A percentile compares a stretch with the other conserved stretches of the same genome.
These are phyloP conservation scores for Trebouxia sp. DNA, from an alignment of 139 green algal species.

Conservation along the genomic window DNA sequence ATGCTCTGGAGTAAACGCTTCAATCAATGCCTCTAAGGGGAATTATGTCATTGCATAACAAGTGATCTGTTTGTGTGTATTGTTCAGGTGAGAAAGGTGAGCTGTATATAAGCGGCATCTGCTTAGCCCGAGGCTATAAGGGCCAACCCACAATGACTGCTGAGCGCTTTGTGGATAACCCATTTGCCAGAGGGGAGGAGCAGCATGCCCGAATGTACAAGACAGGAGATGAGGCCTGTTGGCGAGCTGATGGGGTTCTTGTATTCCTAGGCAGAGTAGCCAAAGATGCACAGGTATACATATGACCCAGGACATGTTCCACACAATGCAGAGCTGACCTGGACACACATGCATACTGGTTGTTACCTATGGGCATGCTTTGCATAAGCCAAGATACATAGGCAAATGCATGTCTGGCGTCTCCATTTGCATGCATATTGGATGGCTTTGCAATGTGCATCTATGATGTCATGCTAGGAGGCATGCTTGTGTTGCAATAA, in stretches of 20 bases:
- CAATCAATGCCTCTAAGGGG: no score
- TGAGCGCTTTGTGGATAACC: constrained; percentile 55
- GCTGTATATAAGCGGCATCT: constrained; percentile 50
- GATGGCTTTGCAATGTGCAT: no score
- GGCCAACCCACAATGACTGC: constrained; percentile 39
- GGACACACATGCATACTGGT: no score
- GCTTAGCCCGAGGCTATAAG: constrained; percentile 51
- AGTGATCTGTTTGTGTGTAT: neutral
- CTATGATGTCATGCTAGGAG: no score
- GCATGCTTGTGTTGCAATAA: no score
- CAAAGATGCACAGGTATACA: neutral
- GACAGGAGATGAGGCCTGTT: constrained; percentile 49
- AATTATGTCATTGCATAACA: neutral
- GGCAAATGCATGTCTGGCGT: no score
- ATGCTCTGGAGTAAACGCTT: no score
- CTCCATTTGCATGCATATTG: no score
- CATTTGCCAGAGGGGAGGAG: constrained; percentile 35
- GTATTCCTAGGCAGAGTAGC: constrained; percentile 55
- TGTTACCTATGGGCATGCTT: no score
- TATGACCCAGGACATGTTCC: no score
- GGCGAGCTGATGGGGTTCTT: constrained; percentile 40
- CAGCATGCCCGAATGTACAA: constrained; percentile 48
- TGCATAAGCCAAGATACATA: no score
- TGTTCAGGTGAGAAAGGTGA: constrained; percentile 52
- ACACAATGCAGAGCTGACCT: no score